Conservation (phyloP, 108 stramenopile species). For the Stephanodiscus triporus region DNA sequence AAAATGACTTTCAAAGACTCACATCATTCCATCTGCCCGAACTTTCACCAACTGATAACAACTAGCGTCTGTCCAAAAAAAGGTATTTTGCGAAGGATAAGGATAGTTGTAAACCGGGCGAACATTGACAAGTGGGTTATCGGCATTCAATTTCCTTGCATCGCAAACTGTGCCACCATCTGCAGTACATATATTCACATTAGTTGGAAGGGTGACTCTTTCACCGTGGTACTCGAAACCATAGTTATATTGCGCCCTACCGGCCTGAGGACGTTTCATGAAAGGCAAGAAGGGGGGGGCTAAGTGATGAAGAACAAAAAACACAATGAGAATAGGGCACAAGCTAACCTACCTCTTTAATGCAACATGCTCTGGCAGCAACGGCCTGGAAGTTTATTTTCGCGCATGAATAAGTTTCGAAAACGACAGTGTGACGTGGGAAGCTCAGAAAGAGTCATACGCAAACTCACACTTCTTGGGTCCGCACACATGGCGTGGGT, state of each 20-base stretch:
- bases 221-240: conserved; percentile 49
- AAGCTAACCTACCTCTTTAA: not conserved
- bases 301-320: not conserved
- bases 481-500: conserved; percentile 52
- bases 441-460: not conserved
- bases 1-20: not conserved
- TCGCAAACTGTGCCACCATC: conserved; percentile 38
- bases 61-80: conserved; percentile 43
- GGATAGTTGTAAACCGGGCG: conserved; percentile 17
- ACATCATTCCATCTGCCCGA: conserved; percentile 41
- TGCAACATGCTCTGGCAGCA: conserved; percentile 47
- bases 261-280: not conserved
- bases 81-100: conserved; percentile 30
- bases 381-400: conserved; percentile 14
- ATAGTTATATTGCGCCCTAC: conserved; percentile 27
- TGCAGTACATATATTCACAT: conserved; percentile 28
- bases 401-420: not conserved
- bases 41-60: conserved; percentile 39
- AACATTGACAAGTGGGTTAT: conserved; percentile 28
- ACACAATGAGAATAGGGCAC: not conserved
- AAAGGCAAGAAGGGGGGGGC: not conserved
- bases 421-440: not conserved
- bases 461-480: conserved; percentile 11
- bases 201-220: conserved; percentile 23
- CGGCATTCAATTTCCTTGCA: conserved; percentile 13